Conservation (phyloP, 2,329 filamentous ascomycete species). For the Aureobasidium vineae region DNA sequence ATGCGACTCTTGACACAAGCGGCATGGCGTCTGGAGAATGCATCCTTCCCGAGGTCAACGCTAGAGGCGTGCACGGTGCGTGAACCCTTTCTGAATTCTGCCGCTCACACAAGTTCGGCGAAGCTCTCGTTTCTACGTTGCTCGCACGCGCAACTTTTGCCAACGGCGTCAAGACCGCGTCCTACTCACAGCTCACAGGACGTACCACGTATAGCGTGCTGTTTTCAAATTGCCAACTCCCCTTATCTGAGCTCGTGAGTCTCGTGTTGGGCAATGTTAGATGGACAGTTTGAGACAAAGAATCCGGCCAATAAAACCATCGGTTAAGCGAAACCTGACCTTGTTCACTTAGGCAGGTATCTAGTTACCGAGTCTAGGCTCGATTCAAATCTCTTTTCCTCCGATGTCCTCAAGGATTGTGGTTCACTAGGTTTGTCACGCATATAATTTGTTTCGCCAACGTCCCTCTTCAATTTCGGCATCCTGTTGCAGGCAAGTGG, state of each 20-base stretch:
- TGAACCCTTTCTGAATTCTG: slow-evolving; percentile 18
- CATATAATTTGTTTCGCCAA: slow-evolving; percentile 9
- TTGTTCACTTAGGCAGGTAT: neutral
- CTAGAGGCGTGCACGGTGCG: neutral
- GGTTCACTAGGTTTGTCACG: slow-evolving; percentile 23
- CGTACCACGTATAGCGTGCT: neutral
- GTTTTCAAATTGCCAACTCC: neutral
- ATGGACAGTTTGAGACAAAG: slow-evolving; percentile 22
- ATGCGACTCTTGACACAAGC: slow-evolving; percentile 20
- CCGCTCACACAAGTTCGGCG: neutral
- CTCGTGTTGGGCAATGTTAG: neutral
- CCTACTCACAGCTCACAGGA: neutral
- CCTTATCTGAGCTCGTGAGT: neutral
- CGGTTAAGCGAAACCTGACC: slow-evolving; percentile 13
- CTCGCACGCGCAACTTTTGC: neutral
- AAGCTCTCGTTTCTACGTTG: slow-evolving; percentile 16
- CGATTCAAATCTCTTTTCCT: slow-evolving; percentile 23
- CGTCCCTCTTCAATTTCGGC: slow-evolving; percentile 13
- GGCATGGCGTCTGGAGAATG: slow-evolving; percentile 25
- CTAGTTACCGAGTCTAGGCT: slow-evolving; percentile 20
- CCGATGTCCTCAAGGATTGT: neutral
- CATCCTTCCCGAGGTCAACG: slow-evolving; percentile 19
- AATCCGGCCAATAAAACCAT: slow-evolving; percentile 13
- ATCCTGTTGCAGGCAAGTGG: slow-evolving; percentile 12
- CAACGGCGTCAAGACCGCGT: neutral